Evolutionary conservation across 129 eudicot genomes (phyloP).

Genomic region (Helianthus tuberosus): DNA sequence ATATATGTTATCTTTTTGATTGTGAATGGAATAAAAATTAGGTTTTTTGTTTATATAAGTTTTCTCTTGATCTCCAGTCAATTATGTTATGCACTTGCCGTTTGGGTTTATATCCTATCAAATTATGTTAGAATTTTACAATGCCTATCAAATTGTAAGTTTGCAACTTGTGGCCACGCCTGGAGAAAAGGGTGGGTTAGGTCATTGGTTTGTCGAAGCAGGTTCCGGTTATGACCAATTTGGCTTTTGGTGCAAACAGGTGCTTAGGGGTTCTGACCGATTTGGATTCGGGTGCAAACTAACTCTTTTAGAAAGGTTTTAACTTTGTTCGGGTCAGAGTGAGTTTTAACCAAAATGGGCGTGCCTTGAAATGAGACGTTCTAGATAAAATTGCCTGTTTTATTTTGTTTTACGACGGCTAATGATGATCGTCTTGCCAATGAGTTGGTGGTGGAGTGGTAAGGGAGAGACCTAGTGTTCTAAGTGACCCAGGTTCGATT

Average conservation of each 20-base stretch:
- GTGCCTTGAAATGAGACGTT: not conserved
- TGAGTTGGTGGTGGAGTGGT: too few species aligned
- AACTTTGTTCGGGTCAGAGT: not conserved
- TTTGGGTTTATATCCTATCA: not conserved
- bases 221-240: not conserved
- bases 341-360: not conserved
- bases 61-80: not conserved
- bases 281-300: not conserved
- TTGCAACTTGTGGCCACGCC: not conserved
- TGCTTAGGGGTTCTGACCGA: not conserved
- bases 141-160: not conserved
- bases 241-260: not conserved
- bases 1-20: conserved; percentile 20
- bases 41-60: not conserved
- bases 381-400: too few species aligned
- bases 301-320: not conserved
- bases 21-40: conserved; percentile 34
- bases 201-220: not conserved
- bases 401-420: too few species aligned
- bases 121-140: not conserved
- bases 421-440: too few species aligned
- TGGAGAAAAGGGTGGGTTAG: not conserved
- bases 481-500: too few species aligned
- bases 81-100: not conserved
- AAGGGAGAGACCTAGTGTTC: too few species aligned